Evolutionary conservation across 805 yeast genomes (phyloP).

Genomic region (Candida sakaeoensis): DNA sequence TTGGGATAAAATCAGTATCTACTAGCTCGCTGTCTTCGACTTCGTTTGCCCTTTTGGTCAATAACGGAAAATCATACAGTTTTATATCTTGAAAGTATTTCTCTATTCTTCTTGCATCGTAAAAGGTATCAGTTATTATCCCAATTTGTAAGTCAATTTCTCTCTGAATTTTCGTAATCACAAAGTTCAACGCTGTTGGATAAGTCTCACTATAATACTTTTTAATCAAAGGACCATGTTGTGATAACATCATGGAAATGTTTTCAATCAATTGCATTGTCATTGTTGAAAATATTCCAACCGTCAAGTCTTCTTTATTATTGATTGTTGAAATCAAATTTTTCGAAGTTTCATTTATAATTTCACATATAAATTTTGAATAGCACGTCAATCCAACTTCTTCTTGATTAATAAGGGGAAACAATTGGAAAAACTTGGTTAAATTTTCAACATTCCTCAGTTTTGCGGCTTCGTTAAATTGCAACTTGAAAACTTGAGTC

Average conservation of each 20-base stretch:
- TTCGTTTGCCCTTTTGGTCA: conserved; percentile 16
- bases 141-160: conserved; percentile 95
- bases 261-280: conserved; percentile 73
- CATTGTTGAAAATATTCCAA: conserved; percentile 58
- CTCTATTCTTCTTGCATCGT: conserved; percentile 65
- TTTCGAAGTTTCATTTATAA: conserved; percentile 77
- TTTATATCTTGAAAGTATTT: conserved; percentile 52
- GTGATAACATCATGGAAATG: conserved; percentile 77
- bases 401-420: conserved; percentile 78
- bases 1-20: conserved; percentile 36
- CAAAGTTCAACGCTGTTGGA: conserved; percentile 53
- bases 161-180: conserved; percentile 69
- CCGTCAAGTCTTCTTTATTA: conserved; percentile 19
- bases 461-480: conserved; percentile 69
- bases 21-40: conserved; percentile 21
- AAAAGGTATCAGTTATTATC: conserved; percentile 78
- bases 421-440: conserved; percentile 77
- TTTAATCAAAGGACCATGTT: conserved; percentile 77
- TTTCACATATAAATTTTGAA: conserved; percentile 80
- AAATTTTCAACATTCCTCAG: conserved; percentile 62
- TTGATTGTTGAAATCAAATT: conserved; percentile 46
- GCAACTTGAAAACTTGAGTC: conserved; percentile 50
- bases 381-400: conserved; percentile 74
- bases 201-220: conserved; percentile 59
- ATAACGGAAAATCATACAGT: conserved; percentile 39